Conservation (phyloP, 2,329 filamentous ascomycete species). For the Diaporthe longicolla region DNA sequence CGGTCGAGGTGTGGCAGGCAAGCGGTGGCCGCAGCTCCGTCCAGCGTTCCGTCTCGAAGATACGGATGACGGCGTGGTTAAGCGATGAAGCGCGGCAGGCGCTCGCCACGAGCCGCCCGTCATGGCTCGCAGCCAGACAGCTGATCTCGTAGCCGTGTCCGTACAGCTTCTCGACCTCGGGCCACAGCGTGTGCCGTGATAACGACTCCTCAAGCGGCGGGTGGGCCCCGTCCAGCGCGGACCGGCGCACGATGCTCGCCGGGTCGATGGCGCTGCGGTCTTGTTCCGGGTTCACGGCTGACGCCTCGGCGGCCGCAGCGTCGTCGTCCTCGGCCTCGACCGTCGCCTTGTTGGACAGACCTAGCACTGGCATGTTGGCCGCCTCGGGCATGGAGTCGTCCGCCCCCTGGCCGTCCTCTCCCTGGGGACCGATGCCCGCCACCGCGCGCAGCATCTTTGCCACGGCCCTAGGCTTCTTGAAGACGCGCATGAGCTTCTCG, state of each 20-base stretch:
- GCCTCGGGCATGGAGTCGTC: slow-evolving; percentile 79
- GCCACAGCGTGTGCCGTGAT: slow-evolving; percentile 92
- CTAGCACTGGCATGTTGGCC: slow-evolving; percentile 94
- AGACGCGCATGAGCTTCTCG: slow-evolving; percentile 97
- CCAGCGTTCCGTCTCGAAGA: slow-evolving; percentile 92
- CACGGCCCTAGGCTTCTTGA: slow-evolving; percentile 88
- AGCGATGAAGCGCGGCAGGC: slow-evolving; percentile 93
- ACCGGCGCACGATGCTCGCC: slow-evolving; percentile 68
- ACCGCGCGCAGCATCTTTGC: slow-evolving; percentile 80
- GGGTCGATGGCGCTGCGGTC: slow-evolving; percentile 70
- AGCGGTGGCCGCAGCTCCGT: slow-evolving; percentile 88
- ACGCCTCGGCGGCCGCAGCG: slow-evolving; percentile 59
- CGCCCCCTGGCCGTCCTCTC: slow-evolving; percentile 49
- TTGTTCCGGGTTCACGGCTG: slow-evolving; percentile 55
- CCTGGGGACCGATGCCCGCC: slow-evolving; percentile 68
- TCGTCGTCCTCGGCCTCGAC: slow-evolving; percentile 64
- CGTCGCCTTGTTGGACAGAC: slow-evolving; percentile 95
- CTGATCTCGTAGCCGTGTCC: slow-evolving; percentile 98
- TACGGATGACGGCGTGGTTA: slow-evolving; percentile 92
- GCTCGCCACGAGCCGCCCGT: slow-evolving; percentile 84
- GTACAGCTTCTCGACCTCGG: slow-evolving; percentile 96
- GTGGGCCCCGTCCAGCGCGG: slow-evolving; percentile 75
- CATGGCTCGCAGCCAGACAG: slow-evolving; percentile 82
- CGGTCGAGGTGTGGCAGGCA: slow-evolving; percentile 87
- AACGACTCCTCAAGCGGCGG: slow-evolving; percentile 93